phyloP scores from a whole-genome alignment of 441 rosid species.

The Biscutella auriculata region DNA sequence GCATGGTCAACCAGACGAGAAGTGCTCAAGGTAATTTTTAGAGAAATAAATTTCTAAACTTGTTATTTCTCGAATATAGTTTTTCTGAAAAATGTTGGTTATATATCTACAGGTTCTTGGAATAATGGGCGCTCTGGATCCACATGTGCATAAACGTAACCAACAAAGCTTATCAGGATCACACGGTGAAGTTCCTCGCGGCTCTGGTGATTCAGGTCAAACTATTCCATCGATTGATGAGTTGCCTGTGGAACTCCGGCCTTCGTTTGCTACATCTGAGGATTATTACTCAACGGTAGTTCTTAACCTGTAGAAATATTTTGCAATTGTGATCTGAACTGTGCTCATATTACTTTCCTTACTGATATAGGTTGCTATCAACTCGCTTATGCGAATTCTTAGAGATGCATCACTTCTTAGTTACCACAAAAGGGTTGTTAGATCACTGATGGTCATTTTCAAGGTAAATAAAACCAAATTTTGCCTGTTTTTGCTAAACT shows the following conservation, averaged over 20 bases:
- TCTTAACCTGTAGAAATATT: slow-evolving; percentile 12
- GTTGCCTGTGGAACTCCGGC: slow-evolving; percentile 83
- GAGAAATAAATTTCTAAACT: slow-evolving; percentile 8
- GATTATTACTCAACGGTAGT: slow-evolving; percentile 93
- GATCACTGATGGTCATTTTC: slow-evolving; percentile 94
- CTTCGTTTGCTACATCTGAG: slow-evolving; percentile 91
- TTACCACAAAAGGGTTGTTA: slow-evolving; percentile 98
- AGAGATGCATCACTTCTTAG: slow-evolving; percentile 96
- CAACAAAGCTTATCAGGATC: slow-evolving; percentile 71
- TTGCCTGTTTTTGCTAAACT: not conserved
- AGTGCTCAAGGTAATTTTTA: slow-evolving; percentile 76
- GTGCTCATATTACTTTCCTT: slow-evolving; percentile 16
- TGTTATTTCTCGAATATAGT: not conserved
- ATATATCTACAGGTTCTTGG: slow-evolving; percentile 74
- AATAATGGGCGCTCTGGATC: slow-evolving; percentile 99
- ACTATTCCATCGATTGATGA: slow-evolving; percentile 84
- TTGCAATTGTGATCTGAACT: slow-evolving; percentile 9
- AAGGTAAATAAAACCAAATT: slow-evolving; percentile 47
- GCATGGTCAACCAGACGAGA: slow-evolving; percentile 98
- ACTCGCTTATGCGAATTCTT: slow-evolving; percentile 95
- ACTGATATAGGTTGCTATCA: slow-evolving; percentile 78
- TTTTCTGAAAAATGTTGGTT: slow-evolving; percentile 20
- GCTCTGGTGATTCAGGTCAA: slow-evolving; percentile 92
- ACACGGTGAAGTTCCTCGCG: slow-evolving; percentile 83
- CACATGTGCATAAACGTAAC: slow-evolving; percentile 86